A percentile compares a stretch with the other conserved stretches of the same genome.
Evolutionary conservation across 2,329 filamentous ascomycete species (phyloP).

Genomic region (Fusarium sp.): DNA sequence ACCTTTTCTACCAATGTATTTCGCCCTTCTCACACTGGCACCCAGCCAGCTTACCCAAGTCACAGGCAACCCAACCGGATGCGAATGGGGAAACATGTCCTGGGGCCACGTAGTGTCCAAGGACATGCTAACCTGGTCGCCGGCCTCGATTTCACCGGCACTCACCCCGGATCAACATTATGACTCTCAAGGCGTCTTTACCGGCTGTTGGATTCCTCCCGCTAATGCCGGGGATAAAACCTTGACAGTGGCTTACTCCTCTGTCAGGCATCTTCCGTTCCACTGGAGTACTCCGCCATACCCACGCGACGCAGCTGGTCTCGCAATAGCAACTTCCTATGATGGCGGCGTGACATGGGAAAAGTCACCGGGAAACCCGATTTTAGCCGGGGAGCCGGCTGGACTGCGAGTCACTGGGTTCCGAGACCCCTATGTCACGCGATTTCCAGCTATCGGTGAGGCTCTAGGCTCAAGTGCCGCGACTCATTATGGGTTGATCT

Average conservation of each 20-base stretch:
- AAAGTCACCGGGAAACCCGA: conserved; percentile 42
- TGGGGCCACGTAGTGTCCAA: conserved; percentile 62
- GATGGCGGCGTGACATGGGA: conserved; percentile 50
- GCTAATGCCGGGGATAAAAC: conserved; percentile 54
- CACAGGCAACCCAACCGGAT: conserved; percentile 47
- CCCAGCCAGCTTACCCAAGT: neutral
- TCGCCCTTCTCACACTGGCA: neutral
- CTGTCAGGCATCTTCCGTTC: conserved; percentile 47
- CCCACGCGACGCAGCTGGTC: conserved; percentile 52
- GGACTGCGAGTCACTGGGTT: conserved; percentile 44
- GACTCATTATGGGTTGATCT: conserved; percentile 57
- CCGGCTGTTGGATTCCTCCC: conserved; percentile 59
- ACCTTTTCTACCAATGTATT: conserved; percentile 28
- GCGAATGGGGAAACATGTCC: conserved; percentile 52
- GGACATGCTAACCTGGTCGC: conserved; percentile 54
- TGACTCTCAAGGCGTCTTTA: conserved; percentile 63
- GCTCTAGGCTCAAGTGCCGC: conserved; percentile 8
- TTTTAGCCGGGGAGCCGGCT: conserved; percentile 42
- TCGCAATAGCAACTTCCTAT: conserved; percentile 51
- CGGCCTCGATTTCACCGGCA: conserved; percentile 45
- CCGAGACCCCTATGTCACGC: conserved; percentile 45
- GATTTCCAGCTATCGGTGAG: conserved; percentile 38
- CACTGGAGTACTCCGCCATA: conserved; percentile 41
- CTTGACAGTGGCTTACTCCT: conserved; percentile 48
- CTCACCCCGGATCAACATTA: conserved; percentile 54